Evolutionary conservation across 1,284 basidiomycete species (phyloP).

Genomic region (Uromyces viciae-fabae): DNA sequence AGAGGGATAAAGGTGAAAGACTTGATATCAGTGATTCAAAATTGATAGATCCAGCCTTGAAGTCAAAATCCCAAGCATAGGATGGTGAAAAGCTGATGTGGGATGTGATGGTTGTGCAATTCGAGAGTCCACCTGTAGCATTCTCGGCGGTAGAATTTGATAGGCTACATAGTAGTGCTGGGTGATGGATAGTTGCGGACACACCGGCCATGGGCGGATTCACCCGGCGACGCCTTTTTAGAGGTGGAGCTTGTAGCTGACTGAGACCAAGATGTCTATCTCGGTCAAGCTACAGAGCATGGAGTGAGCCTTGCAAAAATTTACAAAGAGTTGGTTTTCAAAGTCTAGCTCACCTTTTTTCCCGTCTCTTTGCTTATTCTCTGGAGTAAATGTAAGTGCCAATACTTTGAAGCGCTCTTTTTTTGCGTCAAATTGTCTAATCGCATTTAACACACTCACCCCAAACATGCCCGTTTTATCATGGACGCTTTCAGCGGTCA

Average conservation of each 20-base stretch:
- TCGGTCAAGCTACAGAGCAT: conserved; percentile 18
- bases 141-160: conserved; percentile 11
- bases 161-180: conserved; percentile 33
- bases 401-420: conserved; percentile 2
- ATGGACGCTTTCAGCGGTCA: conserved; percentile 16
- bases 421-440: background rate
- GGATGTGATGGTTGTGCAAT: conserved; percentile 35
- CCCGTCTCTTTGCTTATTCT: conserved; percentile 41
- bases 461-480: conserved; percentile 4
- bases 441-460: conserved; percentile 9
- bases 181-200: conserved; percentile 34
- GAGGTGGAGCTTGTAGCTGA: conserved; percentile 31
- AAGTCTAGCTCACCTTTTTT: conserved; percentile 18
- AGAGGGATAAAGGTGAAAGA: conserved; percentile 23
- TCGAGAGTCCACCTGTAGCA: conserved; percentile 17
- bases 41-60: conserved; percentile 26
- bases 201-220: conserved; percentile 17
- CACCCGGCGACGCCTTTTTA: background rate
- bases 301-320: background rate
- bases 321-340: background rate
- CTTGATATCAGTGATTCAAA: conserved; percentile 36
- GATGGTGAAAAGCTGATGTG: conserved; percentile 20
- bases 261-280: conserved; percentile 35
- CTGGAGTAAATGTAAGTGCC: conserved; percentile 16
- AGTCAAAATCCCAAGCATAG: conserved; percentile 26